Base-by-base conservation (phyloP, 257 asterid species). In the Lycium ferocissimum region DNA sequence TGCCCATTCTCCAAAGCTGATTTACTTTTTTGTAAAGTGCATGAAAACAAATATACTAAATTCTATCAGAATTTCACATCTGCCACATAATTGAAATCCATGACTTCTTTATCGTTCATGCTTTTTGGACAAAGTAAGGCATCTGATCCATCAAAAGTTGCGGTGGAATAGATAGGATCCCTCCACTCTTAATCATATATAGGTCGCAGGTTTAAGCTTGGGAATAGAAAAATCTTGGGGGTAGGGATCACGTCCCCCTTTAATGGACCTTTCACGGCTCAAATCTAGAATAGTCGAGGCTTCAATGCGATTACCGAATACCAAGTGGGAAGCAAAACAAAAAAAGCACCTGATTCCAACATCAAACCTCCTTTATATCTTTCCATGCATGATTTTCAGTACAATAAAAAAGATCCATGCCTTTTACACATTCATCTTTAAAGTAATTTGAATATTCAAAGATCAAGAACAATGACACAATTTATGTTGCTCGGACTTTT, bases 341-440 rank as follows among this genome's bases (percentile, higher is more conserved):
- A 17, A 35, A 12, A 83, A 56, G 88, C 78, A 87, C 62, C 87
- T 80, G 69, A 84, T 80, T 80, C 82, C 71, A 65, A 57, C 37
- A 20, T 53, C 45, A 33, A 33, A 12, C 45, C 65, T 40, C 7
- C 35, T 49, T 53, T 26, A 11, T 53, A 22, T 59, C 56, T 59
- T 9, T 69, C 18, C 11, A 1, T 33, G 35, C 53, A 66, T 79
- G 6, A 66, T 18, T 22, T 76, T 57, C 82, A 78, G 84, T 63
- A 61, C 61, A 61, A 81, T 18, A 35, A 57, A 57, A 38, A 59
- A 18, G 56, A 18, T 62, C 59, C 72, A 80, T 43, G 40, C 40
- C 33, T 49, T 57, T 49, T 47, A 51, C 20, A 49, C 5, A 49
- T 72, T 49, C 71, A 54, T 47, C 20, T 43, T 9, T 57, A 65